Evolutionary conservation across 2,329 filamentous ascomycete genomes (phyloP), one percentile per base, ranked within the genome.

Genomic region (Aureobasidium lini): DNA sequence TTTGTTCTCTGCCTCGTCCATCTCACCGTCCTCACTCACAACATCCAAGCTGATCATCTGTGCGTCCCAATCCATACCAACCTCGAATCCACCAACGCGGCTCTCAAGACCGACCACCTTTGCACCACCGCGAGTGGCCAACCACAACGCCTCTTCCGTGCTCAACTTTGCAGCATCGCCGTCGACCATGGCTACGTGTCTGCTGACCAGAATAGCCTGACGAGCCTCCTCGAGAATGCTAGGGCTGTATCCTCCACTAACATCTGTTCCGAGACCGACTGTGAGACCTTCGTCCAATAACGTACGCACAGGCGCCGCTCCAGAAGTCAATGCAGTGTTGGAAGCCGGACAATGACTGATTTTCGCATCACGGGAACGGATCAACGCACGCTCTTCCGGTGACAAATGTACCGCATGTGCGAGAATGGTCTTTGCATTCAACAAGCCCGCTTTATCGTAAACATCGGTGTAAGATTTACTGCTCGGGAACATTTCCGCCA

Each of bases 21-120:
- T 74, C 1, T 69, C 71, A 1, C 54, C 61, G 13, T 61, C 60
- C 3, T 69, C 70, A 1, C 50, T 59, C 5, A 76, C 77, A 5
- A 52, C 62, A 1, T 80, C 81, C 28, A 96, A 72, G 9, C 80
- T 77, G 58, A 99, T 79, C 66, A 96, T 79, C 78, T 96, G 90
- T 61, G 89, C 91, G 79, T 99, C 94, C 84, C 87, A 97, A 64
- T 90, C 83, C 86, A 87, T 94, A 0, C 92, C 94, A 0, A 87
- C 81, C 64, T 90, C 89, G 70, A 97, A 97, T 0, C 80, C 85
- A 2, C 94, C 94, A 15, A 97, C 80, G 61, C 77, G 82, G 8
- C 83, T 79, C 42, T 80, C 81, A 62, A 97, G 77, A 0, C 90
- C 89, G 0, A 97, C 81, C 1, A 94, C 89, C 36, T 81, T 79